A percentile compares a stretch with the other conserved stretches of the same genome.
Evolutionary conservation across 257 asterid genomes (phyloP).

Genomic region (Solanum rostratum): DNA sequence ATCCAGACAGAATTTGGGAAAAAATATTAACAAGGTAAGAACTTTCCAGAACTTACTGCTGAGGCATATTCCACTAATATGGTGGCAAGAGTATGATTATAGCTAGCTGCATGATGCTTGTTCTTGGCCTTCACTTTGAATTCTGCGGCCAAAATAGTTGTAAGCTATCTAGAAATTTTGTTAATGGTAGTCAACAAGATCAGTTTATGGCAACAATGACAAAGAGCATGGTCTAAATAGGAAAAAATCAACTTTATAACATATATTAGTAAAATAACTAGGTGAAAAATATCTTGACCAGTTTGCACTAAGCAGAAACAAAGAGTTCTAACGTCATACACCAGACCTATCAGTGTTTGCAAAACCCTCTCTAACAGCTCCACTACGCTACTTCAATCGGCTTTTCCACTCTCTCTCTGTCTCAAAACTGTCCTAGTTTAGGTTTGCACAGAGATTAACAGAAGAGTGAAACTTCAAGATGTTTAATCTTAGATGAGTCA

Average conservation of each 20-base stretch:
- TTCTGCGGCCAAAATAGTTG: conserved; percentile 31
- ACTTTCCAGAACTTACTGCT: conserved; percentile 49
- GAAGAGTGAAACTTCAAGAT: not conserved
- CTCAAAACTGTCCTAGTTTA: not conserved
- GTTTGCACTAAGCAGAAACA: not conserved
- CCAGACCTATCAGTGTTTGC: not conserved
- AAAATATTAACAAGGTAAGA: not conserved
- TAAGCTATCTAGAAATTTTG: not conserved
- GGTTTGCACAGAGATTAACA: not conserved
- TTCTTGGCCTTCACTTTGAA: conserved; percentile 42
- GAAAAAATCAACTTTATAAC: not conserved
- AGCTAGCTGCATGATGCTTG: conserved; percentile 26
- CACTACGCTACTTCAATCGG: not conserved
- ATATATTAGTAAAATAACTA: not conserved
- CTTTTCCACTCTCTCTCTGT: not conserved
- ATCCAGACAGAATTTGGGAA: not conserved
- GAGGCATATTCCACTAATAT: conserved; percentile 88
- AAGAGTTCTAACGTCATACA: not conserved
- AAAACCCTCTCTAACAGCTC: not conserved
- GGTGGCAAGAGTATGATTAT: conserved; percentile 74
- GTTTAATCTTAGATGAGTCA: not conserved
- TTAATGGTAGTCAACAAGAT: not conserved
- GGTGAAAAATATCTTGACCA: not conserved
- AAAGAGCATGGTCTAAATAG: not conserved
- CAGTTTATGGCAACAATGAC: not conserved